Evolutionary conservation across 345 rosid species (phyloP), one percentile per base, ranked within the genome.

Genomic region (Camelina neglecta): DNA sequence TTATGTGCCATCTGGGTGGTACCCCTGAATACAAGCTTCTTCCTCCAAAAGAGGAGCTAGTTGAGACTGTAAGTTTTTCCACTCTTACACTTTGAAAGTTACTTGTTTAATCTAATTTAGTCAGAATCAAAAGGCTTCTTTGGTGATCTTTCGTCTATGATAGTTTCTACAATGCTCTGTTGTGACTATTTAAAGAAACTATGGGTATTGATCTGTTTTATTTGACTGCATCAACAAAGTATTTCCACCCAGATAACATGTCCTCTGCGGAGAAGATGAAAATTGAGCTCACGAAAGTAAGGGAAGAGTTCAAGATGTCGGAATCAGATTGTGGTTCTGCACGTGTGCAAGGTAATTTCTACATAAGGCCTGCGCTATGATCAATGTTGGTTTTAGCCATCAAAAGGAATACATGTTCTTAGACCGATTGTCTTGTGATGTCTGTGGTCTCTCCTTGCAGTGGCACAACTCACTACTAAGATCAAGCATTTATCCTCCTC

Each of bases 271-370:
- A 94, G 75, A 94, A 92, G 79, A 35, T 92, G 84, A 92, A 95
- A 86, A 60, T 86, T 39, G 86, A 90, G 80, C 97, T 92, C 60
- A 77, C 92, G 2, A 84, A 88, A 75, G 93, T 90, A 71, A 86
- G 96, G 77, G 97, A 92, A 6, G 96, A 90, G 70, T 95, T 92
- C 80, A 92, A 92, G 78, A 86, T 86, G 95, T 92, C 96, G 7
- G 95, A 92, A 69, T 92, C 97, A 10, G 97, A 94, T 80, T 92
- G 96, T 81, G 97, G 98, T 80, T 92, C 97, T 26, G 85, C 96
- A 63, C 86, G 95, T 21, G 92, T 94, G 73, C 98, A 95, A 88
- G 95, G 98, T 93, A 83, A 69, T 51, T 20, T 59, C 62, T 47
- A 18, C 42, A 12, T 15, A 54, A 13, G 69, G 15, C 61, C 15